Percentiles rank a stretch among this genome's conserved stretches.
These are phyloP conservation scores for Cryptococcus maquisensis DNA, from an alignment of 1,284 basidiomycete genomes.

Conservation along the genomic window DNA sequence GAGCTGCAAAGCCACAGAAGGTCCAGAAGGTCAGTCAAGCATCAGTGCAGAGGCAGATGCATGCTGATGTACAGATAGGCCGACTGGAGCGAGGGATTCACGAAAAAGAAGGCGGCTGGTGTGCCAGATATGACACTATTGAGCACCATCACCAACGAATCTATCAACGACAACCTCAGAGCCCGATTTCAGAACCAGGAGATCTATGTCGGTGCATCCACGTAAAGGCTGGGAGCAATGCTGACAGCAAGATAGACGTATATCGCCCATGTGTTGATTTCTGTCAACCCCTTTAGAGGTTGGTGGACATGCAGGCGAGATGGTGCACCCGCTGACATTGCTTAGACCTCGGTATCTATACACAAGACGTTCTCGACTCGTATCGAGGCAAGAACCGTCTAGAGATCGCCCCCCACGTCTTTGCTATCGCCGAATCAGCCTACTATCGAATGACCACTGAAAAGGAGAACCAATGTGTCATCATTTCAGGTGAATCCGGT, in stretches of 20 bases:
- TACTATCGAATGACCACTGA: constrained; percentile 99
- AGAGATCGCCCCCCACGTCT: constrained; percentile 97
- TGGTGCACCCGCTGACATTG: not conserved
- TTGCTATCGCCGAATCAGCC: constrained; percentile 90
- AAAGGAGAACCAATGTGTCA: constrained; percentile 99
- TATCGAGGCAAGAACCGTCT: constrained; percentile 98
- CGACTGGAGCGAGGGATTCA: constrained; percentile 97
- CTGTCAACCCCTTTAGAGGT: constrained; percentile 97
- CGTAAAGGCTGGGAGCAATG: not conserved
- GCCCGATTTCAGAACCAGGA: constrained; percentile 92
- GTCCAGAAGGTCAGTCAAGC: constrained; percentile 16
- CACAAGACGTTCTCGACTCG: constrained; percentile 73
- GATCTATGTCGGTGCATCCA: constrained; percentile 63
- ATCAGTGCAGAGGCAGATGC: not conserved
- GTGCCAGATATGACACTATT: constrained; percentile 98
- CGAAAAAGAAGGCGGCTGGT: constrained; percentile 97
- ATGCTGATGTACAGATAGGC: constrained; percentile 56
- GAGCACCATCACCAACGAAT: constrained; percentile 95
- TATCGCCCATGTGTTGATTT: constrained; percentile 95
- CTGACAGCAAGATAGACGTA: constrained; percentile 62
- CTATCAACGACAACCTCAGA: constrained; percentile 96
- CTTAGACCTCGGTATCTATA: constrained; percentile 93
- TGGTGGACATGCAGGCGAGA: constrained; percentile 24
- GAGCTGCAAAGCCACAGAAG: constrained; percentile 59
- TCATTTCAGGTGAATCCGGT: constrained; percentile 98